Evolutionary conservation across 331 rosid genomes (phyloP), one percentile per base, ranked within the genome.

Genomic region (Phaseolus coccineus): DNA sequence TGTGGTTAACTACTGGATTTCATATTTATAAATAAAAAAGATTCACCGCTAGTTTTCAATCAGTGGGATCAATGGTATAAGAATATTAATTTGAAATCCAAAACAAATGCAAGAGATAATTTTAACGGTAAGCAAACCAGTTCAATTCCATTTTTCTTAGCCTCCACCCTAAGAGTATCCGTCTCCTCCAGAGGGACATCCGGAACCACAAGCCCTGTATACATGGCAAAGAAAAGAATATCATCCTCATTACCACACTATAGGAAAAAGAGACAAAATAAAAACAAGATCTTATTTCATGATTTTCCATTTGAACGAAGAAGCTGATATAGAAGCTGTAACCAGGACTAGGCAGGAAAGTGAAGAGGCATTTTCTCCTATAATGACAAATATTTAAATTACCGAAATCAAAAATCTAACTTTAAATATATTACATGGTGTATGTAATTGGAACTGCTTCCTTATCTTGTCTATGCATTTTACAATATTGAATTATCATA

Each of bases 101-200:
- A 39, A 77, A 67, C 80, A 15, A 74, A 22, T 22, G 78, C 13
- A 10, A 58, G 62, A 65, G 46, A 57, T 72, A 63, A 59, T 55
- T 55, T 65, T 8, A 40, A 76, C 63, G 74, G 75, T 69, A 81
- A 50, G 83, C 88, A 73, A 81, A 95, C 99, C 94, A 96, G 81
- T 81, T 96, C 98, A 68, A 96, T 89, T 56, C 89, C 83, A 80
- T 91, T 33, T 77, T 93, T 91, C 81, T 65, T 77, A 76, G 98
- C 98, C 87, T 93, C 97, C 47, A 50, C 69, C 85, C 98, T 90
- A 85, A 96, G 66, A 78, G 27, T 63, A 28, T 80, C 85, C 0
- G 98, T 87, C 88, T 93, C 98, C 78, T 93, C 99, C 57, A 93
- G 83, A 55, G 99, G 98, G 79, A 95, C 98, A 79, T 95, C 99